Conservation (phyloP, 2,329 filamentous ascomycete species). For the Allantophomopsis cytisporea region DNA sequence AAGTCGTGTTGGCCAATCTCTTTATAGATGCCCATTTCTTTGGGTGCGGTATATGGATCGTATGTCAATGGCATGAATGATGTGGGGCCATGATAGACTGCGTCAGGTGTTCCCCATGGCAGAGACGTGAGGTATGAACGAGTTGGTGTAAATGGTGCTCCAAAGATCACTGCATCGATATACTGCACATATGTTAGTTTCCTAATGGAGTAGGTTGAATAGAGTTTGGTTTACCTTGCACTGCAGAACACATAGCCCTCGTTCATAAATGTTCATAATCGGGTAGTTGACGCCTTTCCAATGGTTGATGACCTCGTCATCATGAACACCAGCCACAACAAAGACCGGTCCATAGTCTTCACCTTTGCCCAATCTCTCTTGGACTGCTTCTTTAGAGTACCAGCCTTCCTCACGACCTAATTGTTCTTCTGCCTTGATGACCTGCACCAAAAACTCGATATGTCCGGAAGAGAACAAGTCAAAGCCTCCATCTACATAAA, state of each 20-base stretch:
- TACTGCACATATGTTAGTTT: conserved; percentile 38
- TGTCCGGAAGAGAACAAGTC: conserved; percentile 95
- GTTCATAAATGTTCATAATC: conserved; percentile 98
- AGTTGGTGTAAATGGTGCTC: conserved; percentile 79
- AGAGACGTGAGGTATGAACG: conserved; percentile 61
- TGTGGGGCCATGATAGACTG: conserved; percentile 93
- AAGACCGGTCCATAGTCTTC: conserved; percentile 72
- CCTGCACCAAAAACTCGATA: conserved; percentile 81
- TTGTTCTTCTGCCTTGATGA: conserved; percentile 60
- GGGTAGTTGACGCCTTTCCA: conserved; percentile 98
- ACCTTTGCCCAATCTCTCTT: conserved; percentile 47
- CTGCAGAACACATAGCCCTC: conserved; percentile 87
- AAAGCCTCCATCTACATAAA: conserved; percentile 95
- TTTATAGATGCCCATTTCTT: conserved; percentile 70
- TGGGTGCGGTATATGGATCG: conserved; percentile 70
- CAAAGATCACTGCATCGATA: conserved; percentile 77
- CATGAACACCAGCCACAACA: conserved; percentile 86
- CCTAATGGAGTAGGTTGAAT: conserved; percentile 1
- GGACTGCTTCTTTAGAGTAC: conserved; percentile 52
- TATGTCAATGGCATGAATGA: conserved; percentile 55
- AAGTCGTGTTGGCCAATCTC: conserved; percentile 70
- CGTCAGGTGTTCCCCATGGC: conserved; percentile 60
- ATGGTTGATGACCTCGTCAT: conserved; percentile 87
- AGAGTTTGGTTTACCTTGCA: conserved; percentile 52
- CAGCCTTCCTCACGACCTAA: conserved; percentile 57